Evolutionary conservation across 495 filamentous ascomycete genomes (phyloP).

Genomic region (Annulohypoxylon maeteangense): DNA sequence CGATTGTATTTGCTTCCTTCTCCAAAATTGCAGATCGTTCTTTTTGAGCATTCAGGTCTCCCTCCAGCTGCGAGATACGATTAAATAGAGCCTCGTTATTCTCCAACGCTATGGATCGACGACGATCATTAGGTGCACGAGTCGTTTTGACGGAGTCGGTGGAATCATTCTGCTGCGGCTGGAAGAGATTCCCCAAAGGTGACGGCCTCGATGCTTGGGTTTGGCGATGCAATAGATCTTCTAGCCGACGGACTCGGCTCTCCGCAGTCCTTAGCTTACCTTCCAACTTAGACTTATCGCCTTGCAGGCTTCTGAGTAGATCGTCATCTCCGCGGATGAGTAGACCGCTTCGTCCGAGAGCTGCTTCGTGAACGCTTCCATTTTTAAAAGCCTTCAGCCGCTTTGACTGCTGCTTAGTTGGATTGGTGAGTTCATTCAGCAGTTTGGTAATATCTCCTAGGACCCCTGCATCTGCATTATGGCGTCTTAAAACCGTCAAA

Average conservation of each 20-base stretch:
- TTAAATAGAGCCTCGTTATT: slow-evolving; percentile 52
- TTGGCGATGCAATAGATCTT: slow-evolving; percentile 92
- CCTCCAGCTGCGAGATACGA: slow-evolving; percentile 81
- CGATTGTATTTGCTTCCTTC: slow-evolving; percentile 67
- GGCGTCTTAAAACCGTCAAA: slow-evolving; percentile 66
- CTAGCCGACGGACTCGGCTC: slow-evolving; percentile 88
- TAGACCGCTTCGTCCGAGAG: slow-evolving; percentile 80
- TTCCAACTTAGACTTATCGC: slow-evolving; percentile 82
- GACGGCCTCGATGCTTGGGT: slow-evolving; percentile 76
- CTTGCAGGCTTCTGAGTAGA: slow-evolving; percentile 70
- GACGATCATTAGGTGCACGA: slow-evolving; percentile 50
- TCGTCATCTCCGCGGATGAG: slow-evolving; percentile 86
- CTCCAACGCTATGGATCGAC: slow-evolving; percentile 49
- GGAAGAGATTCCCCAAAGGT: slow-evolving; percentile 71
- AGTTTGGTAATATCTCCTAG: slow-evolving; percentile 66
- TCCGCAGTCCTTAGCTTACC: slow-evolving; percentile 87
- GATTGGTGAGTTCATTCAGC: slow-evolving; percentile 71
- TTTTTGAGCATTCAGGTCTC: slow-evolving; percentile 72
- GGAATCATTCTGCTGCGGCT: slow-evolving; percentile 55
- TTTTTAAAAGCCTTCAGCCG: slow-evolving; percentile 93
- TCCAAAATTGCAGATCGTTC: slow-evolving; percentile 64
- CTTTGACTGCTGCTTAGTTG: slow-evolving; percentile 78
- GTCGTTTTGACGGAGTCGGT: slow-evolving; percentile 55
- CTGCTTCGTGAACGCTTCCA: slow-evolving; percentile 90
- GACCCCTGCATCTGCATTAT: slow-evolving; percentile 59